Evolutionary conservation across 1,284 basidiomycete genomes (phyloP).

Genomic region (Mycosarcoma mackinlayi): DNA sequence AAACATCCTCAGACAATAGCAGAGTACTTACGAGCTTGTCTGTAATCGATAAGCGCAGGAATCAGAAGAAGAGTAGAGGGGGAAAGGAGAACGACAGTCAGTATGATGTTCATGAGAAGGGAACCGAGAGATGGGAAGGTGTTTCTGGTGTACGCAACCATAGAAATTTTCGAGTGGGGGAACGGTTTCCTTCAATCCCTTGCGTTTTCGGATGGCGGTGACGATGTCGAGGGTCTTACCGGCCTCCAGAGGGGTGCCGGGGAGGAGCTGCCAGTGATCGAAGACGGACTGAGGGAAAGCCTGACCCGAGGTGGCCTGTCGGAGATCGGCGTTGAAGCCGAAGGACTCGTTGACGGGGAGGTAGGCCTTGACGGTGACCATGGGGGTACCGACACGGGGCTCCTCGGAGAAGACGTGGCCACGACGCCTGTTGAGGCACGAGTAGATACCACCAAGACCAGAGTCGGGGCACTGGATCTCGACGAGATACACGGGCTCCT

Average conservation of each 20-base stretch:
- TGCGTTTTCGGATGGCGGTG: conserved; percentile 83
- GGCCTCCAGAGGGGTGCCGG: conserved; percentile 75
- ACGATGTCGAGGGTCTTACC: conserved; percentile 90
- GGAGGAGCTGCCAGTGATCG: conserved; percentile 76
- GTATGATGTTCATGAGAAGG: neutral
- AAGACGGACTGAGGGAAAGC: conserved; percentile 98
- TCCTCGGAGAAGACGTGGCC: conserved; percentile 98
- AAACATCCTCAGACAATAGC: too few relatives aligned
- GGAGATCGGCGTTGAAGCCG: conserved; percentile 97
- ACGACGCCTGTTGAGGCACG: conserved; percentile 91
- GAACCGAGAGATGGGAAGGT: too few relatives aligned
- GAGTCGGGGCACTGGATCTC: conserved; percentile 99
- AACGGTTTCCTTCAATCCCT: conserved; percentile 76
- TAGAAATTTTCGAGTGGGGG: conserved; percentile 56
- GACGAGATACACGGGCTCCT: conserved; percentile 97
- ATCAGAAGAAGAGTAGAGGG: too few relatives aligned
- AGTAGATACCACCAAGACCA: conserved; percentile 98
- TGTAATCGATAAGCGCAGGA: too few relatives aligned
- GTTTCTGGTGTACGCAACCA: conserved; percentile 5
- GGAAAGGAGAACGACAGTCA: too few relatives aligned
- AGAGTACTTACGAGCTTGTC: too few relatives aligned
- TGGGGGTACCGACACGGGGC: conserved; percentile 95
- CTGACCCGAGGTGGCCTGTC: conserved; percentile 91
- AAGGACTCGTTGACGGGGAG: conserved; percentile 97
- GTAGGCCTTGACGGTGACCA: conserved; percentile 99